Conservation (phyloP, 225 moss, liverwort and hornwort genomes). For the Thuidium tamariscinum region DNA sequence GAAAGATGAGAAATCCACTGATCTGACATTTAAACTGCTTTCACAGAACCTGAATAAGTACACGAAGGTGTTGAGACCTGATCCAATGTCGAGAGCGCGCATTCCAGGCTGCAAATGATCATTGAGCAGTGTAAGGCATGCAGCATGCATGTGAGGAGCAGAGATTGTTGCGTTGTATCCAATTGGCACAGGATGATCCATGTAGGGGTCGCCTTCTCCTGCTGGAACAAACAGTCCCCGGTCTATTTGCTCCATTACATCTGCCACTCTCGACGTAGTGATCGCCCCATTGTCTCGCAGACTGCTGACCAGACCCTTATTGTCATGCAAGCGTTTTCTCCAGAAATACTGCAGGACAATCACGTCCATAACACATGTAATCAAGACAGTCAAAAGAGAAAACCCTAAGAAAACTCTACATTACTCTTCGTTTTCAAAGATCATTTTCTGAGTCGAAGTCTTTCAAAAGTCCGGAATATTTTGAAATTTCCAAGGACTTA, state of each 20-base stretch:
- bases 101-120: conserved; percentile 66
- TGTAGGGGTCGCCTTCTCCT: conserved; percentile 23
- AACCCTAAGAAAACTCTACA: neutral
- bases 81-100: conserved; percentile 64
- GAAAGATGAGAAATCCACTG: neutral
- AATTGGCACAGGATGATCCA: conserved; percentile 35
- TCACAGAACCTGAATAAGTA: neutral
- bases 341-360: conserved; percentile 24
- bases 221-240: conserved; percentile 42
- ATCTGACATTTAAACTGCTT: neutral
- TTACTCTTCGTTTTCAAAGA: neutral
- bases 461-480: neutral
- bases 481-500: neutral
- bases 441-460: neutral
- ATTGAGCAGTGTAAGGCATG: conserved; percentile 56
- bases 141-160: conserved; percentile 83
- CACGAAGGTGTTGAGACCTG: conserved; percentile 20
- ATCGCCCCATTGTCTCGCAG: conserved; percentile 24
- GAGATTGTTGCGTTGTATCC: conserved; percentile 69
- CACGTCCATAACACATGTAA: neutral
- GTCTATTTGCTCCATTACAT: conserved; percentile 45
- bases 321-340: conserved; percentile 28
- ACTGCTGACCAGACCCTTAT: conserved; percentile 25
- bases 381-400: neutral
- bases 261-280: conserved; percentile 15